These are phyloP conservation scores for Colletotrichum karsti DNA, from an alignment of 2,329 filamentous ascomycete species.

Conservation along the genomic window DNA sequence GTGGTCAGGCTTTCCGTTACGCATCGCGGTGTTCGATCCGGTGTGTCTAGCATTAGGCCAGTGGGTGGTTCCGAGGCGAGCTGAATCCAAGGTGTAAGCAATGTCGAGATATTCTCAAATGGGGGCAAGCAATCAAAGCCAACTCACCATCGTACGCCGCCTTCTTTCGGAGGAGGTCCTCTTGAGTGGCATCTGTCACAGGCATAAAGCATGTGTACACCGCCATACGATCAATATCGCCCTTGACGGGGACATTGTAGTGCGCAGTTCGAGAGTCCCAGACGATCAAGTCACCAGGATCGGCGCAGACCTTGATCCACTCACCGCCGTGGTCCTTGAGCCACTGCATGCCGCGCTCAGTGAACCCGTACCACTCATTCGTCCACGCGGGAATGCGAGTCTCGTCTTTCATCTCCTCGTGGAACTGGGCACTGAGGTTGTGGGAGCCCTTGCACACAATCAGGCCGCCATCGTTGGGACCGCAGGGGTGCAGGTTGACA, in stretches of 20 bases:
- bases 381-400: slow-evolving; percentile 45
- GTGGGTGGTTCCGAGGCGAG: slow-evolving; percentile 49
- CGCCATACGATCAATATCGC: slow-evolving; percentile 39
- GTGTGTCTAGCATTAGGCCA: slow-evolving; percentile 50
- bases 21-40: slow-evolving; percentile 30
- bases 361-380: slow-evolving; percentile 44
- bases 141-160: slow-evolving; percentile 44
- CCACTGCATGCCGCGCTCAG: slow-evolving; percentile 45
- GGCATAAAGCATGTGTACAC: slow-evolving; percentile 52
- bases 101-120: rapidly evolving
- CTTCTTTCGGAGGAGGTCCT: slow-evolving; percentile 50
- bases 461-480: slow-evolving; percentile 43
- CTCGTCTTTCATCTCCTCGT: slow-evolving; percentile 41
- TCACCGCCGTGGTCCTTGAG: slow-evolving; percentile 40
- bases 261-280: slow-evolving; percentile 58
- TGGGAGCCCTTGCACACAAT: slow-evolving; percentile 42
- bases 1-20: slow-evolving; percentile 36
- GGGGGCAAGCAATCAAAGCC: neutral
- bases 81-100: neutral
- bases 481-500: slow-evolving; percentile 50
- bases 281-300: slow-evolving; percentile 52
- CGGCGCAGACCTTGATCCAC: slow-evolving; percentile 48
- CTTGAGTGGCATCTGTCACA: slow-evolving; percentile 46
- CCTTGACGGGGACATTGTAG: slow-evolving; percentile 48
- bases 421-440: slow-evolving; percentile 42